Base-by-base conservation (phyloP, 2,329 filamentous ascomycete species). In the Paecilomyces sp. region DNA sequence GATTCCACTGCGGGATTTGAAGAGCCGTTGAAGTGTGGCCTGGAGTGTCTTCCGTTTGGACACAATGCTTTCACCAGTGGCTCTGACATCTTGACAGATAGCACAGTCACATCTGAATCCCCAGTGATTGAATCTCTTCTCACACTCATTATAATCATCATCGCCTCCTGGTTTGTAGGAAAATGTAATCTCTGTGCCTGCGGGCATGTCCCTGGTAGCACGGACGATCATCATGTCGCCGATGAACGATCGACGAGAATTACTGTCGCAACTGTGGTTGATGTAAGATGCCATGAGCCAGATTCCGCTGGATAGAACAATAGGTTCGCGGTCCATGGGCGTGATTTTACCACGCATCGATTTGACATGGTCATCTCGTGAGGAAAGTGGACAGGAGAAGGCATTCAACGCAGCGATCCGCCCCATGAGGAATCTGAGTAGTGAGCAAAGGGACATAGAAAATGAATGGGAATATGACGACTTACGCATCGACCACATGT, bases 181-280 rank as follows among this genome's bases (percentile, higher is more conserved):
- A 58, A 79, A 76, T 1, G 67, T 64, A 6, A 86, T 63, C 66
- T 86, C 82, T 0, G 80, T 77, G 30, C 72, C 71, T 0, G 76
- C 62, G 0, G 72, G 62, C 0, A 85, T 67, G 52, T 81, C 75
- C 9, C 64, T 64, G 0, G 75, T 68, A 0, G 83, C 82, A 7
- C 80, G 79, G 24, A 85, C 56, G 7, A 85, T 74, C 62, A 77
- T 73, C 72, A 85, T 76, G 63, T 86, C 82, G 2, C 83, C 82
- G 41, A 85, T 81, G 65, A 83, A 84, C 0, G 76, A 68, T 15
- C 79, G 79, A 0, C 60, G 61, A 18, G 75, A 77, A 63, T 84
- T 85, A 9, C 67, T 66, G 3, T 75, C 18, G 65, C 83, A 86
- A 11, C 74, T 76, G 62, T 85, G 83, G 60, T 86, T 85, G 62